These are phyloP conservation scores for Colletotrichum sublineola DNA, from an alignment of 2,329 filamentous ascomycete species.

Conservation along the genomic window DNA sequence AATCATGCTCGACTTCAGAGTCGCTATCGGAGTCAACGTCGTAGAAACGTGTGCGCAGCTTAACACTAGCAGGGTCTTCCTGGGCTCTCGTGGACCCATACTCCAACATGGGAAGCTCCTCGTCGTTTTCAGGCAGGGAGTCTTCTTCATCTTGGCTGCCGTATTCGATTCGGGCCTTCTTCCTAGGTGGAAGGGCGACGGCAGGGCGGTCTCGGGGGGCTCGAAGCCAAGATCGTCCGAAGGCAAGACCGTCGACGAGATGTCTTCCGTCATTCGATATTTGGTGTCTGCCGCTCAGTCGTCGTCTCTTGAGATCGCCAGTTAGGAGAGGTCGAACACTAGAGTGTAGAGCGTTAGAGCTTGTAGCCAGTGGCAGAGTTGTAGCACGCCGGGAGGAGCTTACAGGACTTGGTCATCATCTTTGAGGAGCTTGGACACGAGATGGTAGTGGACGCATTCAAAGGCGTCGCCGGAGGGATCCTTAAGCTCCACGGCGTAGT, in stretches of 20 bases:
- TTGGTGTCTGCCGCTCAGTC: slow-evolving; percentile 82
- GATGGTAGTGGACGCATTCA: slow-evolving; percentile 89
- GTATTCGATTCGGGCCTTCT: slow-evolving; percentile 69
- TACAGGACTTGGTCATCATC: slow-evolving; percentile 88
- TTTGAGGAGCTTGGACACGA: slow-evolving; percentile 76
- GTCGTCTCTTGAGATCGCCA: slow-evolving; percentile 79
- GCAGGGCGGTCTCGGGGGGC: slow-evolving; percentile 71
- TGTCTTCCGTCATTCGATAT: slow-evolving; percentile 84
- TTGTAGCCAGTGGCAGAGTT: neutral
- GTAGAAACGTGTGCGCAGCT: slow-evolving; percentile 50
- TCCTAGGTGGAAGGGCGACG: slow-evolving; percentile 80
- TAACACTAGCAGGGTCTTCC: slow-evolving; percentile 45
- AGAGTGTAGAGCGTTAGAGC: slow-evolving; percentile 41
- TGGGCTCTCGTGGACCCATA: slow-evolving; percentile 40
- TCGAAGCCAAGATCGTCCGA: slow-evolving; percentile 79
- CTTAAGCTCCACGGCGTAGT: slow-evolving; percentile 85
- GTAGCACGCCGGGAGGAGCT: slow-evolving; percentile 47
- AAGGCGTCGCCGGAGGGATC: slow-evolving; percentile 71
- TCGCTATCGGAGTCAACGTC: slow-evolving; percentile 48
- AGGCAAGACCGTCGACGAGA: slow-evolving; percentile 87
- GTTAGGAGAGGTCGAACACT: slow-evolving; percentile 84
- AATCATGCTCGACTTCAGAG: slow-evolving; percentile 44
- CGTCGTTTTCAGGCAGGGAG: slow-evolving; percentile 51
- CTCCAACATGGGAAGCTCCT: slow-evolving; percentile 46
- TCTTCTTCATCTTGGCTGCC: slow-evolving; percentile 56